Evolutionary conservation across 495 filamentous ascomycete genomes (phyloP).

Genomic region (Aspergillus sclerotiicarbonarius): DNA sequence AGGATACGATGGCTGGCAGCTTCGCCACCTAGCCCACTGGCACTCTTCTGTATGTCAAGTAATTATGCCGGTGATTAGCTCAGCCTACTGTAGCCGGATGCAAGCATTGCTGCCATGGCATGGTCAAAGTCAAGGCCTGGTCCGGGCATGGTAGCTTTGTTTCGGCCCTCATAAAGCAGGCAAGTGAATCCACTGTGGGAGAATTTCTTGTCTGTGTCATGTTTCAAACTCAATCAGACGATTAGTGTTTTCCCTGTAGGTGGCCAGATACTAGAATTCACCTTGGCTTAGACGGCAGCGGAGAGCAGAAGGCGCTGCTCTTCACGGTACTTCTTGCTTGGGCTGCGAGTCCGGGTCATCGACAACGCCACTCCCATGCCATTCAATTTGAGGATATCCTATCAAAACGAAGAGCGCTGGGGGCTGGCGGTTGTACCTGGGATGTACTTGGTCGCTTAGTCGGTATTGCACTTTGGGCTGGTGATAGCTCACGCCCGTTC

Average conservation of each 20-base stretch:
- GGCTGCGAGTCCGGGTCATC: neutral
- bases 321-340: neutral
- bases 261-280: neutral
- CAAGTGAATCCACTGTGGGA: neutral
- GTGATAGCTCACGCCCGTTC: neutral
- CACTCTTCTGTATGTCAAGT: too few relatives aligned
- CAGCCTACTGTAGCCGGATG: neutral
- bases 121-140: neutral
- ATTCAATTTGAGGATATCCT: neutral
- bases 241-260: neutral
- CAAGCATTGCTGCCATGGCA: neutral
- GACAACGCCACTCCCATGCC: neutral
- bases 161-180: neutral
- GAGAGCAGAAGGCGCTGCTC: neutral
- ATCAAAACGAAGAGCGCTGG: neutral
- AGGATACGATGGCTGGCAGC: too few relatives aligned
- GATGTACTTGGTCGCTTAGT: slow-evolving; percentile 1
- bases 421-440: slow-evolving; percentile 1
- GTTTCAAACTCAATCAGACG: neutral
- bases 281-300: neutral
- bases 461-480: neutral
- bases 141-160: neutral
- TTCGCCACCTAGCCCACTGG: too few relatives aligned
- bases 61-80: neutral
- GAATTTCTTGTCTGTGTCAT: neutral